These are phyloP conservation scores for Fusarium subtropicale DNA, from an alignment of 2,329 filamentous ascomycete genomes.

Conservation along the genomic window DNA sequence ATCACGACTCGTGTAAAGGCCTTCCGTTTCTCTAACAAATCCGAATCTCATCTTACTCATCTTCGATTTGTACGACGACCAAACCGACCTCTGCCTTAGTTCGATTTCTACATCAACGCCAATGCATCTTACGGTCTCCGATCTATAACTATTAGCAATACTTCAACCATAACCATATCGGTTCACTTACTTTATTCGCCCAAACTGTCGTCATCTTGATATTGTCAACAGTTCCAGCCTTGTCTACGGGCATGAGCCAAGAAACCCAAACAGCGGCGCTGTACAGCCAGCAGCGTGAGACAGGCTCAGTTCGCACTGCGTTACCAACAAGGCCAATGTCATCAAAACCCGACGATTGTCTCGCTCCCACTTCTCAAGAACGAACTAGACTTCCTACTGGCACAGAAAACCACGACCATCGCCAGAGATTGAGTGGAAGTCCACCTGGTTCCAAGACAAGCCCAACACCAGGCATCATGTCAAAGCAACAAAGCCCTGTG, in stretches of 20 bases:
- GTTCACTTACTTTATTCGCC: constrained; percentile 8
- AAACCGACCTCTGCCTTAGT: constrained; percentile 12
- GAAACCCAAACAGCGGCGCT: constrained; percentile 43
- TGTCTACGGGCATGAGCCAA: constrained; percentile 50
- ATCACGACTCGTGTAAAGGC: constrained; percentile 33
- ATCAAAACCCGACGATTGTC: constrained; percentile 46
- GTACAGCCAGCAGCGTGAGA: constrained; percentile 49
- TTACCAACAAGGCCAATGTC: constrained; percentile 55
- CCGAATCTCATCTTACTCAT: constrained; percentile 11
- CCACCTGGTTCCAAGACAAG: constrained; percentile 47
- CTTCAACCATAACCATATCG: constrained; percentile 5
- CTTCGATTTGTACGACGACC: constrained; percentile 12
- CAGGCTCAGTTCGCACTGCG: constrained; percentile 51
- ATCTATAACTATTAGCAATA: constrained; percentile 34
- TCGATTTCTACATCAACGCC: constrained; percentile 25
- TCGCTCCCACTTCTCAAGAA: constrained; percentile 32
- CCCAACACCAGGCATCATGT: constrained; percentile 41
- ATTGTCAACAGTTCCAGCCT: constrained; percentile 14
- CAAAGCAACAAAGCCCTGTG: constrained; percentile 49
- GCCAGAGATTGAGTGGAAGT: constrained; percentile 41
- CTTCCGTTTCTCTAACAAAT: constrained; percentile 24
- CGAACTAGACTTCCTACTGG: constrained; percentile 43
- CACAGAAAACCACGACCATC: constrained; percentile 38
- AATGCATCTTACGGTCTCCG: constrained; percentile 39
- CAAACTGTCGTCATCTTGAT: constrained; percentile 9